Conservation (phyloP, 768 basidiomycete species). For the Phlebiopsis flavidoalba region DNA sequence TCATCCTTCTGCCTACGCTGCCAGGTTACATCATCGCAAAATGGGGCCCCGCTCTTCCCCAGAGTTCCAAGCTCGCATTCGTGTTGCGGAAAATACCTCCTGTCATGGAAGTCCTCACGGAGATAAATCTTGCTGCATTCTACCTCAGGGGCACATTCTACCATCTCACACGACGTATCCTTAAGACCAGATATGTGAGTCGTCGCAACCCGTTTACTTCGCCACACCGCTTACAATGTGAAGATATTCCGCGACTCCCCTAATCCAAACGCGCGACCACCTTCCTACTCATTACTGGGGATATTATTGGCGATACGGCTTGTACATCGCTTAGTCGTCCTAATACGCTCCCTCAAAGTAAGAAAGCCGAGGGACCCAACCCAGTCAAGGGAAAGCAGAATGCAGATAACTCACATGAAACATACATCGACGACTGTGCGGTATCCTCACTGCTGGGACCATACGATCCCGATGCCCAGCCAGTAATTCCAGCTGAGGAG, state of each 20-base stretch:
- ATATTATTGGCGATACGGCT: constrained; percentile 64
- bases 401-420: constrained; percentile 30
- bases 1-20: constrained; percentile 63
- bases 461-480: constrained; percentile 46
- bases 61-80: constrained; percentile 28
- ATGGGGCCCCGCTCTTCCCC: constrained; percentile 34
- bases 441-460: constrained; percentile 51
- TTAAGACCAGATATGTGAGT: constrained; percentile 66
- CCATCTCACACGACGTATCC: constrained; percentile 58
- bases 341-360: constrained; percentile 32
- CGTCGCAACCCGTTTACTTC: background rate
- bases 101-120: constrained; percentile 50
- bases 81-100: constrained; percentile 37
- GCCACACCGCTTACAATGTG: background rate
- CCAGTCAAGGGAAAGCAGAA: constrained; percentile 33
- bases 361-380: constrained; percentile 6
- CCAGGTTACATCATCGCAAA: constrained; percentile 59
- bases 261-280: constrained; percentile 67
- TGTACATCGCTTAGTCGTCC: constrained; percentile 50
- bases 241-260: constrained; percentile 72
- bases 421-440: constrained; percentile 54
- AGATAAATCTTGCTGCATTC: constrained; percentile 77
- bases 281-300: constrained; percentile 85
- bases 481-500: constrained; percentile 57
- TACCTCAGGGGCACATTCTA: constrained; percentile 81